A percentile compares a stretch with the other conserved stretches of the same genome.
phyloP scores from a whole-genome alignment of 73 alveolate genomes.

The Uronychia setigera region DNA sequence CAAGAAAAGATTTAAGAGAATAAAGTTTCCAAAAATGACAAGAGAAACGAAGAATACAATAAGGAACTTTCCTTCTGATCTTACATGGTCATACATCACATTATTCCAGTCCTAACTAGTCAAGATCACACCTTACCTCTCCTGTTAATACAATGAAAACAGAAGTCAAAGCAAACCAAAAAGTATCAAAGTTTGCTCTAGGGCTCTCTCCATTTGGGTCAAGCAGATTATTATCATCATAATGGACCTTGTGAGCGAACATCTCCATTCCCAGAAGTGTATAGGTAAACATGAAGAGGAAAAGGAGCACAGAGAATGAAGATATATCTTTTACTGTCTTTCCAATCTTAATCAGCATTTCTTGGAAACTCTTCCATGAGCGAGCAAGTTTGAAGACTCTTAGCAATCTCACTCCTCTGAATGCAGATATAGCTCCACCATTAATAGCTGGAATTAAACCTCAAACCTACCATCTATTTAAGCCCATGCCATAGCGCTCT shows the following conservation, averaged over 20 bases:
- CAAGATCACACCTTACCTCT: slow-evolving; percentile 17
- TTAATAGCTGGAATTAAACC: slow-evolving; percentile 22
- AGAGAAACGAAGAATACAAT: slow-evolving; percentile 45
- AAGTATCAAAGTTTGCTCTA: slow-evolving; percentile 71
- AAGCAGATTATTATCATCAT: slow-evolving; percentile 9
- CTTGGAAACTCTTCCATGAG: slow-evolving; percentile 37
- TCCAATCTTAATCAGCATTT: slow-evolving; percentile 30
- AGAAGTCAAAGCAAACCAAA: slow-evolving; percentile 51
- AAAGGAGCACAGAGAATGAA: slow-evolving; percentile 39
- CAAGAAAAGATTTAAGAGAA: slow-evolving; percentile 68
- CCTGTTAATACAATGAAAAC: slow-evolving; percentile 70
- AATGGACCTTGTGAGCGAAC: slow-evolving; percentile 58
- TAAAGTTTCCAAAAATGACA: slow-evolving; percentile 56
- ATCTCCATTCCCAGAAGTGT: slow-evolving; percentile 66
- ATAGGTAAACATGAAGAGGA: slow-evolving; percentile 46
- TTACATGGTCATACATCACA: slow-evolving; percentile 55
- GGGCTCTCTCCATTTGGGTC: slow-evolving; percentile 38
- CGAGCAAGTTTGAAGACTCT: slow-evolving; percentile 67
- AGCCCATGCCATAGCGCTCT: slow-evolving; percentile 10
- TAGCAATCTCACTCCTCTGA: slow-evolving; percentile 57
- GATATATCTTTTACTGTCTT: slow-evolving; percentile 42
- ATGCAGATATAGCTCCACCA: slow-evolving; percentile 70
- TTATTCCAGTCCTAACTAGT: slow-evolving; percentile 68
- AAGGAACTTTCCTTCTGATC: slow-evolving; percentile 38
- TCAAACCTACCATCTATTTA: slow-evolving; percentile 16